Base-by-base conservation (phyloP, 148 eudicot species). In the Chenopodium suecicum region DNA sequence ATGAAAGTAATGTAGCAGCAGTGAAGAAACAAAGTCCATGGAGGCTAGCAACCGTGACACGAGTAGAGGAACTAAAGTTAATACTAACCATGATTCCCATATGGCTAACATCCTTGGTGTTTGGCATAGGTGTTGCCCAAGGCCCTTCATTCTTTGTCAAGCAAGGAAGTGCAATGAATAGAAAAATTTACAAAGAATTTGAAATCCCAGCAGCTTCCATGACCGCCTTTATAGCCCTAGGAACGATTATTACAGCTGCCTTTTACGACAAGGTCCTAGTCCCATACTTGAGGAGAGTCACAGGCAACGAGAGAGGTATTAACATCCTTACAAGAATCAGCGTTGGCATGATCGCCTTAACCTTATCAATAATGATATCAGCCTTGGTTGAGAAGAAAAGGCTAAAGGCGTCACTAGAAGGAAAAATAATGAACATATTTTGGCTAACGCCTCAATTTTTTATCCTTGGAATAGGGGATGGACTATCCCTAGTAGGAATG, bases 401-500 rank as follows among this genome's bases (percentile, higher is more conserved):
- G 48, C 74, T 88, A 25, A 78, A 37, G 17, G 84, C 77, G 1
- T 86, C 86, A 0, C 17, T n/a, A 14, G 7, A 76, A 9, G 83
- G 83, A 46, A 60, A 13, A 12, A 60, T 82, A 1, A 81, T 92
- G 83, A 92, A 84, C 34, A 88, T 85, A 1, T 82, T 87, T 22
- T 92, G 95, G 93, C 81, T 92, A 47, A 88, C 79, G 2, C 95
- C 95, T 1, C 95, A 90, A 20, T 89, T 75, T 75, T 52, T 89
- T 31, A 80, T 90, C 25, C 67, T 92, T 1, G 93, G 90, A 0
- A 29, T 92, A 0, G 95, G 84, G 14, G 92, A 92, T 56, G 90
- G 89, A 12, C 87, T 90, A 50, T 84, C 89, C 20, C 79, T 92
- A 4, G 92, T 92, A 1, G 95, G 95, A 0, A 71, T 92, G 84